Percentiles rank a stretch among this genome's conserved stretches.
Conservation (phyloP, 1,284 basidiomycete genomes). For the Caloboletus firmus region DNA sequence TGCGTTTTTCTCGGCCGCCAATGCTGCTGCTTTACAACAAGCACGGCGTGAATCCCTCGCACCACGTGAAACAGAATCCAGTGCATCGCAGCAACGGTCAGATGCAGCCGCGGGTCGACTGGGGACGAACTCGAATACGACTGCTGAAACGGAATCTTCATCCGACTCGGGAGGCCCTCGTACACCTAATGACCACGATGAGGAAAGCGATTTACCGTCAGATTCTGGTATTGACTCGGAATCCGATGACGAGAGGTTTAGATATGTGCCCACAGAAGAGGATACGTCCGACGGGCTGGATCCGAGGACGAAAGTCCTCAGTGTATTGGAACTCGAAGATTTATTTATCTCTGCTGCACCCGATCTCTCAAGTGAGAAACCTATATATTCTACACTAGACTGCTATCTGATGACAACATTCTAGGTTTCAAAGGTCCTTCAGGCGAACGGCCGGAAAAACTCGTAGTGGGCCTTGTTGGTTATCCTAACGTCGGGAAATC, state of each 20-base stretch:
- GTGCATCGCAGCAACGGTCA: slow-evolving; percentile 2
- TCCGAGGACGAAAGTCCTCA: slow-evolving; percentile 77
- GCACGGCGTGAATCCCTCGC: slow-evolving; percentile 56
- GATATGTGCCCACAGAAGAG: slow-evolving; percentile 53
- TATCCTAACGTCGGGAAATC: slow-evolving; percentile 99
- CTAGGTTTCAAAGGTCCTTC: slow-evolving; percentile 66
- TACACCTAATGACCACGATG: slow-evolving; percentile 25
- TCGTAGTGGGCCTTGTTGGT: slow-evolving; percentile 94
- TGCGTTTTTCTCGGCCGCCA: slow-evolving; percentile 95
- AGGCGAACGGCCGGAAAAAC: slow-evolving; percentile 64
- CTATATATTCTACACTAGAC: neutral
- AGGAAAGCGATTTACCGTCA: slow-evolving; percentile 30
- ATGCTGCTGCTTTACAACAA: slow-evolving; percentile 84
- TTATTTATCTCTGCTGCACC: slow-evolving; percentile 82
- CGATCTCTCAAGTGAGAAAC: slow-evolving; percentile 60
- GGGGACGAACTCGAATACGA: neutral
- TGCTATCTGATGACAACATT: neutral
- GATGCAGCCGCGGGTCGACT: neutral
- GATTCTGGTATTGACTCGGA: slow-evolving; percentile 33
- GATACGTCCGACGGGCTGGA: slow-evolving; percentile 55
- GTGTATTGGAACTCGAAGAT: slow-evolving; percentile 88
- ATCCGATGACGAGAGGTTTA: slow-evolving; percentile 39
- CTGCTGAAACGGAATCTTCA: slow-evolving; percentile 24
- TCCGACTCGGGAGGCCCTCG: slow-evolving; percentile 27
- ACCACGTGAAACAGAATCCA: slow-evolving; percentile 14